Evolutionary conservation across 1,284 basidiomycete species (phyloP).

Genomic region (Xerocomus nothofagi): DNA sequence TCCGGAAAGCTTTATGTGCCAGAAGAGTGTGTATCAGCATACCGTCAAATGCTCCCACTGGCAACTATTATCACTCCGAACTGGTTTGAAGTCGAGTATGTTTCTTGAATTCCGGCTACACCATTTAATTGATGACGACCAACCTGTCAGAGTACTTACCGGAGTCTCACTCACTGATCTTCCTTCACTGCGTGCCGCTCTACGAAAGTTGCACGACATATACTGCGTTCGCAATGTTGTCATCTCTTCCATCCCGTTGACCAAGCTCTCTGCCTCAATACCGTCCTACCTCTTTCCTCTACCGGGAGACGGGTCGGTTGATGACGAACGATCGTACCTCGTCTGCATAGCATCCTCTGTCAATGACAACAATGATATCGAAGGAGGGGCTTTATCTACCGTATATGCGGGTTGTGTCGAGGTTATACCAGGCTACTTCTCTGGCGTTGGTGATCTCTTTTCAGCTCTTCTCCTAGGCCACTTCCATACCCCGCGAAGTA

Average conservation of each 20-base stretch:
- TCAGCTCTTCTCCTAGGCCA: conserved; percentile 90
- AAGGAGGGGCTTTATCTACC: conserved; percentile 31
- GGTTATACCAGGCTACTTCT: conserved; percentile 88
- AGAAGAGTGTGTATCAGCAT: conserved; percentile 85
- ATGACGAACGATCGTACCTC: conserved; percentile 50
- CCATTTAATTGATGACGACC: conserved; percentile 11
- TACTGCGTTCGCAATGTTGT: conserved; percentile 85
- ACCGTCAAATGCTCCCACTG: conserved; percentile 75
- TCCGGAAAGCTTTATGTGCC: conserved; percentile 87
- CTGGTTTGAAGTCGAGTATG: conserved; percentile 96
- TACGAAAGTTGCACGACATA: conserved; percentile 72
- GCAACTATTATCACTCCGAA: conserved; percentile 96
- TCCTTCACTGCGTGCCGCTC: conserved; percentile 64
- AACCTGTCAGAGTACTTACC: conserved; percentile 64
- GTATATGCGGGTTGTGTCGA: conserved; percentile 77
- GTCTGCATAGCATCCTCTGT: conserved; percentile 75
- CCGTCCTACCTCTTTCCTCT: conserved; percentile 44
- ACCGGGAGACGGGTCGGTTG: conserved; percentile 1
- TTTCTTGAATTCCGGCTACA: conserved; percentile 14
- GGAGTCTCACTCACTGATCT: conserved; percentile 67
- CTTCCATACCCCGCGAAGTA: conserved; percentile 44
- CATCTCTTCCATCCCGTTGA: conserved; percentile 84
- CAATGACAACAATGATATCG: conserved; percentile 16
- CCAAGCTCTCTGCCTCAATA: conserved; percentile 53
- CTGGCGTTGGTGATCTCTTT: conserved; percentile 96